phyloP scores from a whole-genome alignment of 2,329 filamentous ascomycete genomes.

The Trichoderma endophyticum region DNA sequence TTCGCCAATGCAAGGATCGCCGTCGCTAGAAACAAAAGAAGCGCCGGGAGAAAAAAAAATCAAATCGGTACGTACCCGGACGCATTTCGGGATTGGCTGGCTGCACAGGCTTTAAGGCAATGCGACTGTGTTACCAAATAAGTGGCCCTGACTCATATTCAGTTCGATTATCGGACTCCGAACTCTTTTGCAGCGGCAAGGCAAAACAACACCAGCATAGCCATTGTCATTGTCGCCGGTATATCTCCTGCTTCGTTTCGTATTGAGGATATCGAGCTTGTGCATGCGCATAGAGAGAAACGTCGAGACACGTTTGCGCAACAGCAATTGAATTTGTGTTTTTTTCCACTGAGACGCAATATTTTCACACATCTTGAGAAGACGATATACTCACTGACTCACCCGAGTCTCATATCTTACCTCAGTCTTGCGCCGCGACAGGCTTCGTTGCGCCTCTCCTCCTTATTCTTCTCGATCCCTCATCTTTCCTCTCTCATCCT shows the following conservation, averaged over 20 bases:
- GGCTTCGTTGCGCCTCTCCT: background rate
- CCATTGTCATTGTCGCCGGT: background rate
- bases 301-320: background rate
- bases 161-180: background rate
- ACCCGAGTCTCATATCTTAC: background rate
- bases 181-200: background rate
- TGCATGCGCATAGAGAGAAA: background rate
- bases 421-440: background rate
- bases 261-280: background rate
- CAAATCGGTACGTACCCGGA: conserved; percentile 1
- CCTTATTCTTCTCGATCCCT: no score
- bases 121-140: background rate
- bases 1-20: conserved; percentile 17
- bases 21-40: background rate
- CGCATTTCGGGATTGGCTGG: background rate
- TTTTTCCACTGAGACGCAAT: background rate
- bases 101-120: background rate
- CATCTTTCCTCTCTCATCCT: background rate
- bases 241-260: background rate
- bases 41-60: background rate
- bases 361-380: background rate
- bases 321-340: background rate
- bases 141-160: conserved; percentile 9
- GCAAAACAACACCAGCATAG: background rate
- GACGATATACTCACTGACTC: background rate